Base-by-base conservation (phyloP, 306 rosid genomes). In the Leucaena leucocephala region DNA sequence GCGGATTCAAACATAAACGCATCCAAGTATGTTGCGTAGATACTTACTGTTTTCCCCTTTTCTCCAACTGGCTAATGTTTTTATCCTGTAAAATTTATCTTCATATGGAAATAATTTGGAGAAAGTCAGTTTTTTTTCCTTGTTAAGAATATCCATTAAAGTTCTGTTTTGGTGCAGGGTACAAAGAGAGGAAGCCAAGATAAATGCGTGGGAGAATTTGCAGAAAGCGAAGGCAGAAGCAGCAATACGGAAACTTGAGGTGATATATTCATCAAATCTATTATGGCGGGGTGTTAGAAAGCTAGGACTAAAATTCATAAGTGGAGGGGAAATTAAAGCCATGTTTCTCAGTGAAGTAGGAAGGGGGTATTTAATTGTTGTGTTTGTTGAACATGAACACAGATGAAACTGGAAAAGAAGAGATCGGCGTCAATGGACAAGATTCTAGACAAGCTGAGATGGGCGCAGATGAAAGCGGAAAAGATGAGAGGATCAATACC, bases 211-310 rank as follows among this genome's bases (percentile, higher is more conserved):
- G 98, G 98, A 94, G 82, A 88, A 91, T 80, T 84, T 88, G 85
- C 97, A 94, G 86, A 88, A 85, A 71, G 98, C 97, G 50, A 90
- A 91, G 80, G 97, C 98, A 22, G 98, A 94, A 89, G 95, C 94
- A 44, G 89, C 88, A 49, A 86, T 92, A 27, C 81, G 88, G 74
- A 87, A 89, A 89, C 97, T 94, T 2, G 98, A 94, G 98, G 98
- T 94, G 17, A 15, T 63, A 57, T 34, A 68, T 64, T 68, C 76
- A 73, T 66, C 52, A 54, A 48, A 76, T 35, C 43, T 45, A 49
- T 63, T 17, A 22, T 66, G 34, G 68, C 65, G 44, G 73, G 59
- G 52, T 44, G 14, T 19, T 57, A 44, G 48, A 43, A 57, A 39
- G 52, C 62, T 65, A 76, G 59, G 36, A 48, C 17, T 43, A 50